Conservation (phyloP, 805 yeast species). For the Kockiozyma suomiensis region DNA sequence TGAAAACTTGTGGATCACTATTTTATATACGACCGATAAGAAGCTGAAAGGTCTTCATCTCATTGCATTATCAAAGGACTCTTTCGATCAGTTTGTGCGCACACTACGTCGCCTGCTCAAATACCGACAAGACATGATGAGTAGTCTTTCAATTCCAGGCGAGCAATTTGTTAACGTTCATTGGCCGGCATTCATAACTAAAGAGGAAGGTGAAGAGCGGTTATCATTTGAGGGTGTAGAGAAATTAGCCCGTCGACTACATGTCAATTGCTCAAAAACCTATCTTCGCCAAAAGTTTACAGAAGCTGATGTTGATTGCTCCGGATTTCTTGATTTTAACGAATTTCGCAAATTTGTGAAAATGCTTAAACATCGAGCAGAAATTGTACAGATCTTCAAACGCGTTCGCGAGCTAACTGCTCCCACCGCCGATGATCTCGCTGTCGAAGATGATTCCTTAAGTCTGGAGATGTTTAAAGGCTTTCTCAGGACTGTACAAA, state of each 20-base stretch:
- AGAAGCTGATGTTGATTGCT: conserved; percentile 53
- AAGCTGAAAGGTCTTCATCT: conserved; percentile 80
- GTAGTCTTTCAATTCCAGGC: conserved; percentile 64
- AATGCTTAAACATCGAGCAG: conserved; percentile 65
- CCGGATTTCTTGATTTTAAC: conserved; percentile 61
- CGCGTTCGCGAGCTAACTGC: conserved; percentile 36
- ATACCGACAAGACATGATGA: conserved; percentile 63
- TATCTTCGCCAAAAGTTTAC: conserved; percentile 56
- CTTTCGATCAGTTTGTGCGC: conserved; percentile 56
- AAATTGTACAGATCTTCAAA: conserved; percentile 57
- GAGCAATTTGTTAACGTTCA: conserved; percentile 64
- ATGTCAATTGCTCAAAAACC: conserved; percentile 66
- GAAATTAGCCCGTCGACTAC: conserved; percentile 64
- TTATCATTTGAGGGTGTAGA: conserved; percentile 66
- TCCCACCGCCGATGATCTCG: conserved; percentile 15
- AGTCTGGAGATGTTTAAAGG: conserved; percentile 26
- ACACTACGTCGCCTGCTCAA: conserved; percentile 59
- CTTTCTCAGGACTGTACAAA: conserved; percentile 55
- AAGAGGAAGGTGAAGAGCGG: conserved; percentile 35
- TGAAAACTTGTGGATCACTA: conserved; percentile 74
- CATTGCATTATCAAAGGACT: conserved; percentile 58
- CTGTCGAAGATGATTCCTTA: conserved; percentile 18
- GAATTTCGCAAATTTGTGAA: conserved; percentile 79
- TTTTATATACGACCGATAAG: conserved; percentile 64
- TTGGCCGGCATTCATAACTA: conserved; percentile 55